Conservation (phyloP, 352 stramenopile species). For the Pilasporangium apinafurcum region DNA sequence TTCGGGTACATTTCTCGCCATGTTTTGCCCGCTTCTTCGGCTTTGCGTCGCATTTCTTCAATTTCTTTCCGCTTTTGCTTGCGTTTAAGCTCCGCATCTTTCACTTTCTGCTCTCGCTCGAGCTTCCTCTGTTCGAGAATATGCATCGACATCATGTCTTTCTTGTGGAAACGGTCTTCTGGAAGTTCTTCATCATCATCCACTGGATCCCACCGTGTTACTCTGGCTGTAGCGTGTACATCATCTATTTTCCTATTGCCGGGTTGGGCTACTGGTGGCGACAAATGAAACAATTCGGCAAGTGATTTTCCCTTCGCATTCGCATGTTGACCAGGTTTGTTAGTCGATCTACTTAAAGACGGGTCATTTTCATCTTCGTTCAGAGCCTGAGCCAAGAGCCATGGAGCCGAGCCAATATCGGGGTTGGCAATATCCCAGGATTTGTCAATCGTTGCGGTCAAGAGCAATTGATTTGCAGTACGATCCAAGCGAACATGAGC, state of each 20-base stretch:
- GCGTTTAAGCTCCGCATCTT: conserved; percentile 50
- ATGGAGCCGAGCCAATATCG: conserved; percentile 59
- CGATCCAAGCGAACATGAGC: conserved; percentile 29
- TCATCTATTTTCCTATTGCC: too few relatives aligned
- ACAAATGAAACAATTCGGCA: conserved; percentile 65
- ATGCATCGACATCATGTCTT: conserved; percentile 85
- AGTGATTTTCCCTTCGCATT: conserved; percentile 37
- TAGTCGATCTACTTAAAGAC: too few relatives aligned
- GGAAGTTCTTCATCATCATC: conserved; percentile 72
- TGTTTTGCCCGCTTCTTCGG: conserved; percentile 48
- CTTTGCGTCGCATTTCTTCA: conserved; percentile 46
- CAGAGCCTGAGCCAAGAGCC: conserved; percentile 54
- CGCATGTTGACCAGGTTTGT: not conserved
- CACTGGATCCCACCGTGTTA: conserved; percentile 46
- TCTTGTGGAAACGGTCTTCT: conserved; percentile 71
- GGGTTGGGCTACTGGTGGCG: conserved; percentile 6
- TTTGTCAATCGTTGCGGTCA: conserved; percentile 45
- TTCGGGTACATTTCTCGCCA: conserved; percentile 79
- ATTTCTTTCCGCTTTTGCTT: conserved; percentile 31
- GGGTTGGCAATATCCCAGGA: conserved; percentile 26
- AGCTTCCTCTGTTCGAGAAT: conserved; percentile 65
- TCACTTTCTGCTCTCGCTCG: conserved; percentile 53
- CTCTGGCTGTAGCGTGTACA: not conserved
- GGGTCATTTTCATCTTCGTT: conserved; percentile 18
- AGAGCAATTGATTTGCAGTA: conserved; percentile 22